phyloP scores from a whole-genome alignment of 2,329 filamentous ascomycete genomes.

The Fusarium beomiforme region DNA sequence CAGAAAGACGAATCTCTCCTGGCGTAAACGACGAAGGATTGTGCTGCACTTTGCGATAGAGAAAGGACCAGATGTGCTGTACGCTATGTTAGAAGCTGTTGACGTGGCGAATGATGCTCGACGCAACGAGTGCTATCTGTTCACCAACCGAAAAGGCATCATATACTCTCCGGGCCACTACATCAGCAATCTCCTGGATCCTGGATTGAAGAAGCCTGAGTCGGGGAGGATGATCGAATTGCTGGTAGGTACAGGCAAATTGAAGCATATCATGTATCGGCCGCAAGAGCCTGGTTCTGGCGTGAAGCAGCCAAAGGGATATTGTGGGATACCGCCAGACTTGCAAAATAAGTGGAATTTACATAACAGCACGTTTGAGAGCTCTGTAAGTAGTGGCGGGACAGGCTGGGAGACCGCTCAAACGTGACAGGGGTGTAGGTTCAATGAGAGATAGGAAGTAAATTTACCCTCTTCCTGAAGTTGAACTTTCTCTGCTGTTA shows the following conservation, averaged over 20 bases:
- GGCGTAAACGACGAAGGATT: background rate
- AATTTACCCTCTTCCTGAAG: too few species aligned
- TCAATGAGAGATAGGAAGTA: too few species aligned
- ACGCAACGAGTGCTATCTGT: background rate
- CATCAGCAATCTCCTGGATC: background rate
- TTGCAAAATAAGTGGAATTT: background rate
- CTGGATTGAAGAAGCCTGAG: background rate
- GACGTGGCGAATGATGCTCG: background rate
- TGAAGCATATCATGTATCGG: background rate
- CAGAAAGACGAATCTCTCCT: background rate
- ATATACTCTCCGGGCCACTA: background rate
- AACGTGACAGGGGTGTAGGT: too few species aligned
- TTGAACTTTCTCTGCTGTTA: too few species aligned
- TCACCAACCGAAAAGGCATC: background rate
- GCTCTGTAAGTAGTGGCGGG: too few species aligned
- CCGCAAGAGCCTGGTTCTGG: background rate
- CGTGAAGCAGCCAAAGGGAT: background rate
- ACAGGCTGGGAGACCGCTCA: too few species aligned
- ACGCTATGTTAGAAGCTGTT: background rate
- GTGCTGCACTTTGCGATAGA: background rate
- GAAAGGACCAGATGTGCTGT: background rate
- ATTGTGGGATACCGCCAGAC: background rate
- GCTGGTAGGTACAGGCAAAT: background rate
- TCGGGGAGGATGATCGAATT: background rate
- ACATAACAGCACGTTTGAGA: too few species aligned